Conservation (phyloP, 768 basidiomycete genomes). For the Suillus sp. region DNA sequence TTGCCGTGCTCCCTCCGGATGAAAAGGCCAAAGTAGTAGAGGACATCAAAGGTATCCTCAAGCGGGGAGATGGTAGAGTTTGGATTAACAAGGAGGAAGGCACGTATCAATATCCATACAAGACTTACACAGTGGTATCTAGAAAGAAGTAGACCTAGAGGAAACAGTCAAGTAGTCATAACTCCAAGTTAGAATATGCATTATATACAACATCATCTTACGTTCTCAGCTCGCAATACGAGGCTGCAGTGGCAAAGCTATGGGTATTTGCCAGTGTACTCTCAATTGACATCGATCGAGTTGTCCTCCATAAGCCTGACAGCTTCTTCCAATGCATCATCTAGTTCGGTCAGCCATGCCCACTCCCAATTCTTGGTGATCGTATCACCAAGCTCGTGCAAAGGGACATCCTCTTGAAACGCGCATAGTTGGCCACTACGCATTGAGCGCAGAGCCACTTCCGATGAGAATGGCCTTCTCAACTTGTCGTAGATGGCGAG, state of each 20-base stretch:
- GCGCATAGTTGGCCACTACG: constrained; percentile 18
- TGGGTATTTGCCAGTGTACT: neutral
- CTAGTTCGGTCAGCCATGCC: constrained; percentile 35
- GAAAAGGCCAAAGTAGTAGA: constrained; percentile 54
- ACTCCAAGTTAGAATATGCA: neutral
- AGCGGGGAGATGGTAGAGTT: constrained; percentile 57
- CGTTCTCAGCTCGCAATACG: neutral
- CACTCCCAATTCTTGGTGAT: constrained; percentile 62
- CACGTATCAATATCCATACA: constrained; percentile 80
- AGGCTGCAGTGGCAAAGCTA: neutral
- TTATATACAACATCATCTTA: neutral
- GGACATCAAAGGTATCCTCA: constrained; percentile 56
- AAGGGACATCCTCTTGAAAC: constrained; percentile 29
- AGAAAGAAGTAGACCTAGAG: constrained; percentile 39
- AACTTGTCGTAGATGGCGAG: constrained; percentile 51
- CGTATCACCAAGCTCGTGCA: constrained; percentile 41
- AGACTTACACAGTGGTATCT: constrained; percentile 58
- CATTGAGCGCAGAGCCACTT: constrained; percentile 33
- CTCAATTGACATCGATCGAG: neutral
- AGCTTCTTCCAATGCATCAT: constrained; percentile 24
- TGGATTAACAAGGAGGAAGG: constrained; percentile 80
- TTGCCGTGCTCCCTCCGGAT: constrained; percentile 61
- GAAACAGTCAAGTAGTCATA: neutral
- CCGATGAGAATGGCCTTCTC: constrained; percentile 47
- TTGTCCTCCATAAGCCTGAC: constrained; percentile 17